phyloP scores from a whole-genome alignment of 306 rosid genomes.

The Myrica gale region DNA sequence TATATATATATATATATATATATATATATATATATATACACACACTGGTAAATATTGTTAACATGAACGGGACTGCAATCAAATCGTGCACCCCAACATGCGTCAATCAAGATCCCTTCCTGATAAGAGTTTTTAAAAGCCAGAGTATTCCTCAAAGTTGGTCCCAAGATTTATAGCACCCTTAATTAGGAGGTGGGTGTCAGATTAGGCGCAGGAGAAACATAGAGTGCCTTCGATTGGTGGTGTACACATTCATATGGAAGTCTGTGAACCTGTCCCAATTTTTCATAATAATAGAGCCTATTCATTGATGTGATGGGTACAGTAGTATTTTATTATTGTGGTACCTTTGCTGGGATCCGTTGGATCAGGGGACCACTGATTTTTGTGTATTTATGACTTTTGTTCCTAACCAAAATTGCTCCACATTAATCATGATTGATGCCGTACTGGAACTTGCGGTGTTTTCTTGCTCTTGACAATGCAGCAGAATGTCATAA shows the following conservation, averaged over 20 bases:
- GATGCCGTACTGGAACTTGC: slow-evolving; percentile 28
- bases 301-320: slow-evolving; percentile 38
- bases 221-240: slow-evolving; percentile 4
- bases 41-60: too few relatives aligned
- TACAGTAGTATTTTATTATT: slow-evolving; percentile 22
- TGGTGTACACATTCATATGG: slow-evolving; percentile 9
- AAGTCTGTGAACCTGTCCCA: slow-evolving; percentile 9
- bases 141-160: slow-evolving; percentile 29
- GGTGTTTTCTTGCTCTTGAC: slow-evolving; percentile 15
- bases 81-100: slow-evolving; percentile 20
- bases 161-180: slow-evolving; percentile 25
- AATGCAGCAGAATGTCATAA: slow-evolving; percentile 30
- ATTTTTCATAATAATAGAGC: slow-evolving; percentile 10
- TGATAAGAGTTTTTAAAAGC: too few relatives aligned
- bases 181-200: slow-evolving; percentile 29
- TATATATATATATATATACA: too few relatives aligned
- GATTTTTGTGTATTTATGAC: slow-evolving; percentile 31
- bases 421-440: slow-evolving; percentile 22
- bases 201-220: slow-evolving; percentile 30
- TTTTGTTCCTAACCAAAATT: slow-evolving; percentile 38
- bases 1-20: too few relatives aligned
- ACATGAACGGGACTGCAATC: too few relatives aligned
- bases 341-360: slow-evolving; percentile 34
- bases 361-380: slow-evolving; percentile 47
- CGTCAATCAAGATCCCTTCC: not conserved